These are phyloP conservation scores for Diaporthe sp. DNA, from an alignment of 2,329 filamentous ascomycete species.

Conservation along the genomic window DNA sequence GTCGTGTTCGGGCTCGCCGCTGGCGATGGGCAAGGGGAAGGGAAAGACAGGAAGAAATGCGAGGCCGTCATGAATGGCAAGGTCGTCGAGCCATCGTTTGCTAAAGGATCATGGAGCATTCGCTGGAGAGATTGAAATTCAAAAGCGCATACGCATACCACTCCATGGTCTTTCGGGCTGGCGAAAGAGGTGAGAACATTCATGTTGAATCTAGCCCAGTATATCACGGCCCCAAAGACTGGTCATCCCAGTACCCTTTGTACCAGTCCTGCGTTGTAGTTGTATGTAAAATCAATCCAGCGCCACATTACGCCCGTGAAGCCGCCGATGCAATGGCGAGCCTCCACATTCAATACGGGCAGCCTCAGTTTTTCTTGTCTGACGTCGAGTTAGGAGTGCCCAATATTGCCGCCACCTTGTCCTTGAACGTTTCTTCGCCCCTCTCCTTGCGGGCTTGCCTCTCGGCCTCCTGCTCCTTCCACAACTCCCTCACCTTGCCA, in stretches of 20 bases:
- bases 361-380: conserved; percentile 32
- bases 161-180: not conserved
- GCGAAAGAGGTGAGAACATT: not conserved
- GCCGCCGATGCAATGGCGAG: not conserved
- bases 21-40: conserved; percentile 33
- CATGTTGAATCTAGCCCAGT: not conserved
- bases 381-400: conserved; percentile 22
- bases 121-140: conserved; percentile 64
- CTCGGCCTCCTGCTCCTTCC: conserved; percentile 68
- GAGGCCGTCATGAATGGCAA: conserved; percentile 71
- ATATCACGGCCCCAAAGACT: not conserved
- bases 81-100: conserved; percentile 71
- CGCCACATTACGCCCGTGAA: not conserved
- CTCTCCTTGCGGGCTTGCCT: conserved; percentile 69
- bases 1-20: conserved; percentile 66
- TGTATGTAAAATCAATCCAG: not conserved
- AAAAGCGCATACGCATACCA: not conserved
- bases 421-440: conserved; percentile 62
- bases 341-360: not conserved
- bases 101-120: conserved; percentile 72
- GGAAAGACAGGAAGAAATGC: conserved; percentile 58
- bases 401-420: conserved; percentile 54
- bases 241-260: too few relatives aligned
- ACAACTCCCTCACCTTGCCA: conserved; percentile 65
- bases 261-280: not conserved